Base-by-base conservation (phyloP, 768 basidiomycete species). In the Leccinum aurantiacum region DNA sequence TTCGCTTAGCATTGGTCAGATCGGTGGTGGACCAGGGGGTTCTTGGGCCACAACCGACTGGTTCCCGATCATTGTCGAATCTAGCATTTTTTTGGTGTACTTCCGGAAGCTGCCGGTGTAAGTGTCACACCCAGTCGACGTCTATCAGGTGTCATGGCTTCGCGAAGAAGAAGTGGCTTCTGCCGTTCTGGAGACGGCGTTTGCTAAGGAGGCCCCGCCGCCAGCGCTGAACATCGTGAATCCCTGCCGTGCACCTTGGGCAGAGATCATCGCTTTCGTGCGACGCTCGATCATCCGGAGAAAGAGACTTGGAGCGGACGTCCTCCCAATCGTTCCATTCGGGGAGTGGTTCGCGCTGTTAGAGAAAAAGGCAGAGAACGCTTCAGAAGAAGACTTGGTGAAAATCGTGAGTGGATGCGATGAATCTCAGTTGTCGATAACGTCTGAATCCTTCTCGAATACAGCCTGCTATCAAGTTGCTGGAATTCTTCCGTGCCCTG, bases 31-130 rank as follows among this genome's bases (percentile, higher is more conserved):
- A 24, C 60, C 57, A 0, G 67, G 66, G 1, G 81, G 81, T 19
- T 74, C 75, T 0, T 82, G 82, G 81, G 74, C 73, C 3, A 70
- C 73, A 3, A 75, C 69, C 0, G 80, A 82, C 51, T 84, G 82
- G 82, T 63, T 82, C 29, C 80, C 82, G 15, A 71, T 75, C 38
- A 66, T 82, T 4, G 71, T 79, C 15, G 71, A 76, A 55, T 73
- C 75, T 0, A 74, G 74, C 50, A n/a, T 71, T 11, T 62, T 4
- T 63, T 70, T 9, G 72, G 71, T 52, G 62, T 59, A 15, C 57
- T 78, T 6, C 74, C 76, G 7, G 57, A 61, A n/a, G 66, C 70
- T 1, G 56, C 63, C 1, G 74, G 75, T 19, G 81, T 80, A 62
- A 55, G 79, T 66, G 14, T 3, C 6, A n/a, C 17, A 7, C 8